phyloP scores from a whole-genome alignment of 2,329 filamentous ascomycete species.

The Colletotrichum higginsianum region DNA sequence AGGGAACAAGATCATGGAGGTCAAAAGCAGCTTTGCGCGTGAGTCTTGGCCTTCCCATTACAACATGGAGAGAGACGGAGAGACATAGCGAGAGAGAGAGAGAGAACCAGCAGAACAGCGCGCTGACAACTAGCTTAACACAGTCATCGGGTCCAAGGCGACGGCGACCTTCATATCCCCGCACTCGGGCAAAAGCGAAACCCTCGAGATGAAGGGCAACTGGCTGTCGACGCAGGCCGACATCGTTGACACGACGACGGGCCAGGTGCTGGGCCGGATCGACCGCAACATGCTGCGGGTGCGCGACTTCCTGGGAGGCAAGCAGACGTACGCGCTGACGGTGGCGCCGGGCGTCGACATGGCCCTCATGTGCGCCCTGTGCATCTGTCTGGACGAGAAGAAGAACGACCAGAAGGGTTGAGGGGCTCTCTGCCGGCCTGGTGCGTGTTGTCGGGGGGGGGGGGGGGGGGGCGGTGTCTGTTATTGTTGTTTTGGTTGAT shows the following conservation, averaged over 20 bases:
- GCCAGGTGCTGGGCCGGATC: slow-evolving; percentile 70
- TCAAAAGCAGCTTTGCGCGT: slow-evolving; percentile 59
- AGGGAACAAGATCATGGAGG: slow-evolving; percentile 65
- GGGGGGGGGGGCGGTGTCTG: too few relatives aligned
- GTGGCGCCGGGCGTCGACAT: slow-evolving; percentile 78
- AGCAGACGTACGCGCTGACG: slow-evolving; percentile 76
- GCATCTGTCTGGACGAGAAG: slow-evolving; percentile 78
- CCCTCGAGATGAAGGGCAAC: slow-evolving; percentile 72
- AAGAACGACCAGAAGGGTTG: slow-evolving; percentile 55
- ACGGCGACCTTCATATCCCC: slow-evolving; percentile 70
- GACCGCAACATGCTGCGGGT: slow-evolving; percentile 70
- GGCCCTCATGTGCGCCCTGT: slow-evolving; percentile 75
- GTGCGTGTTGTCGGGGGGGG: too few relatives aligned
- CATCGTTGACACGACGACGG: slow-evolving; percentile 68
- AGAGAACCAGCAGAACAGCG: too few relatives aligned
- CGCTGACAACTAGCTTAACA: background rate
- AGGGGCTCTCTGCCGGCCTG: background rate
- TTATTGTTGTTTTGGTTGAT: too few relatives aligned
- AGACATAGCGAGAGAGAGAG: background rate
- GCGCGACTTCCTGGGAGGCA: slow-evolving; percentile 70
- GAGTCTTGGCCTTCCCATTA: background rate
- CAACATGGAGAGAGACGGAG: background rate
- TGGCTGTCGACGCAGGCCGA: slow-evolving; percentile 71
- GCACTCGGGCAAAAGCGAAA: slow-evolving; percentile 58
- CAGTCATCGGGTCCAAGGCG: slow-evolving; percentile 69